Conservation (phyloP, 1,139 yeast genomes). For the Protomyces inundatus region DNA sequence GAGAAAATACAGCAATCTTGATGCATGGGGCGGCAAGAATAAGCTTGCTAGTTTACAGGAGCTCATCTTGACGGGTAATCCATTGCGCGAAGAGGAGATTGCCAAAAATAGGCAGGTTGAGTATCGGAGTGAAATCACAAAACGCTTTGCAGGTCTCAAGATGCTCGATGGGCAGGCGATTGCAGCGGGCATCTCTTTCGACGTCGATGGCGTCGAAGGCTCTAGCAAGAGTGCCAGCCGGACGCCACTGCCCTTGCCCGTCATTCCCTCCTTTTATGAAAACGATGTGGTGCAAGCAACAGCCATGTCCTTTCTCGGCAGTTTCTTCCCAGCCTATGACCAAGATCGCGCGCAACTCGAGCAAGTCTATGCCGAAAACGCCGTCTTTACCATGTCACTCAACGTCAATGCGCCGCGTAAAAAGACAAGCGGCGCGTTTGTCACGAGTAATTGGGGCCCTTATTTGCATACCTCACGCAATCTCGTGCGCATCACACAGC, state of each 20-base stretch:
- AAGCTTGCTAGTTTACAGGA: constrained; percentile 72
- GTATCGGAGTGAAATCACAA: constrained; percentile 61
- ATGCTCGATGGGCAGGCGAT: constrained; percentile 73
- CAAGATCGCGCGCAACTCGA: constrained; percentile 62
- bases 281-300: constrained; percentile 64
- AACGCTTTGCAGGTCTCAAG: constrained; percentile 68
- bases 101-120: constrained; percentile 42
- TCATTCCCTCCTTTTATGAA: constrained; percentile 67
- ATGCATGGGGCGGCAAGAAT: constrained; percentile 57
- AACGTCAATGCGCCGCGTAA: constrained; percentile 46
- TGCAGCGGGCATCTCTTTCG: constrained; percentile 54
- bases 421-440: constrained; percentile 32
- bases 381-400: constrained; percentile 72
- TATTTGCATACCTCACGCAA: constrained; percentile 64
- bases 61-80: constrained; percentile 69
- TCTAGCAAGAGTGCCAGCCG: constrained; percentile 3
- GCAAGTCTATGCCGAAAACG: constrained; percentile 70
- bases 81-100: constrained; percentile 42
- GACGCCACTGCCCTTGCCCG: constrained; percentile 48
- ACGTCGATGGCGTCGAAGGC: constrained; percentile 17
- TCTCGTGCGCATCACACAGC: constrained; percentile 60
- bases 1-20: constrained; percentile 54
- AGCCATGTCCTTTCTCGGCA: constrained; percentile 66
- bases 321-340: constrained; percentile 68
- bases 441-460: constrained; percentile 35